Evolutionary conservation across 257 asterid species (phyloP).

Genomic region (Paraleonurus japonicus): DNA sequence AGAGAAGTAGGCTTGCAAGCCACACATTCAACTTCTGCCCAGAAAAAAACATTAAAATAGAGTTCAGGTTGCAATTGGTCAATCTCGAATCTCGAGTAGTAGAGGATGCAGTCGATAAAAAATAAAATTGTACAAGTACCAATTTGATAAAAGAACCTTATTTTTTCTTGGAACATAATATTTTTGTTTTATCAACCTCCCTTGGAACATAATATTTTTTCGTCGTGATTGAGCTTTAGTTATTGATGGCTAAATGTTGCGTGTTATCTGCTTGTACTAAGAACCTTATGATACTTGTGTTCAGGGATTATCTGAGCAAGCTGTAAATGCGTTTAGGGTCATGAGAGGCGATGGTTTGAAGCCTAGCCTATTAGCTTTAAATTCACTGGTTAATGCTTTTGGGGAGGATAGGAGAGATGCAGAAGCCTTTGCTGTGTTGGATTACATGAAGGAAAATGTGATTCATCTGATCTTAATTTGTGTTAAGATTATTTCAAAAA

Average conservation of each 20-base stretch:
- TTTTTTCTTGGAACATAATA: not conserved
- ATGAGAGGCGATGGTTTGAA: conserved; percentile 90
- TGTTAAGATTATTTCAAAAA: not conserved
- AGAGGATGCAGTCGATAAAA: too few species aligned
- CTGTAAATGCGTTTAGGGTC: conserved; percentile 79
- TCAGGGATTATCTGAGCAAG: conserved; percentile 95
- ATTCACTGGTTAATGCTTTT: conserved; percentile 86
- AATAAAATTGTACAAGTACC: too few species aligned
- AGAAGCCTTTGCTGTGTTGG: conserved; percentile 89
- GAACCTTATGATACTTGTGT: conserved; percentile 17
- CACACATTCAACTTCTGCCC: too few species aligned
- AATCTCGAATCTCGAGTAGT: too few species aligned
- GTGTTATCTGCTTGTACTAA: conserved; percentile 14
- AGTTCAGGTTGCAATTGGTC: too few species aligned
- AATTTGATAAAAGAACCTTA: not conserved
- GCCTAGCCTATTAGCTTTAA: conserved; percentile 85
- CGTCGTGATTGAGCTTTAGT: not conserved
- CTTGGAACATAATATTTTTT: not conserved
- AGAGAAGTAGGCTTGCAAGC: too few species aligned
- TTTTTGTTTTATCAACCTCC: not conserved
- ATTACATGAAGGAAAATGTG: conserved; percentile 93
- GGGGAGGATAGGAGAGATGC: conserved; percentile 91
- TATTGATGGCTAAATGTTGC: not conserved
- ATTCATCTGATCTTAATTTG: conserved; percentile 5
- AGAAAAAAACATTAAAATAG: too few species aligned